Percentiles rank a stretch among this genome's conserved stretches.
phyloP scores from a whole-genome alignment of 208 protist genomes.

The Herpetomonas muscarum region DNA sequence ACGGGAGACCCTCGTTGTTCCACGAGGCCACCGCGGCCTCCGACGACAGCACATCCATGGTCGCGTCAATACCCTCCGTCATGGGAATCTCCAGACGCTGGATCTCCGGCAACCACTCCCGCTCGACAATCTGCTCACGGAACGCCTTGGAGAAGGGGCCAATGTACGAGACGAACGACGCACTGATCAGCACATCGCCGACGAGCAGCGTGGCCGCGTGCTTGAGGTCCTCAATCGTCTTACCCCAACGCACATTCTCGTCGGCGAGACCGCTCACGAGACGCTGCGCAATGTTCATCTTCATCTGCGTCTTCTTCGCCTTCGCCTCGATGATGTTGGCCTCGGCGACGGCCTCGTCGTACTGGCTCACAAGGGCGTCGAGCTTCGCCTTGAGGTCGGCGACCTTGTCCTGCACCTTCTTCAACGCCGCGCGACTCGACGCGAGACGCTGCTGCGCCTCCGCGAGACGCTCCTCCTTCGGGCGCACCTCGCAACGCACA shows the following conservation, averaged over 20 bases:
- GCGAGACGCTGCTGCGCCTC: slow-evolving; percentile 90
- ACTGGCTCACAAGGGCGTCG: slow-evolving; percentile 87
- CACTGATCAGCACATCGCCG: slow-evolving; percentile 96
- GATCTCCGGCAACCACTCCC: slow-evolving; percentile 93
- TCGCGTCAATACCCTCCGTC: slow-evolving; percentile 91
- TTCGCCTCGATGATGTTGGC: slow-evolving; percentile 91
- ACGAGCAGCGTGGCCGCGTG: slow-evolving; percentile 87
- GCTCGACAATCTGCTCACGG: slow-evolving; percentile 89
- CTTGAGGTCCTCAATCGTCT: slow-evolving; percentile 92
- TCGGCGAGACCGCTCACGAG: slow-evolving; percentile 94
- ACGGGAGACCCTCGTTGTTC: slow-evolving; percentile 97
- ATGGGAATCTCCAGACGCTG: slow-evolving; percentile 90
- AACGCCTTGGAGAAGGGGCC: slow-evolving; percentile 97
- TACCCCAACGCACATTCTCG: slow-evolving; percentile 97
- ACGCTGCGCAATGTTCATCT: slow-evolving; percentile 93
- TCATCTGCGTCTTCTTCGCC: slow-evolving; percentile 92
- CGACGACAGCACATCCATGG: slow-evolving; percentile 90
- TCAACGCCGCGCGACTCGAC: slow-evolving; percentile 82
- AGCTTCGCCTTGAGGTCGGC: slow-evolving; percentile 95
- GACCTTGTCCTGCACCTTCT: slow-evolving; percentile 94
- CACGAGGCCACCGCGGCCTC: slow-evolving; percentile 93
- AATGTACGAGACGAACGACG: slow-evolving; percentile 98
- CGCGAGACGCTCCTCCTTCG: slow-evolving; percentile 93
- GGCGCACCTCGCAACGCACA: slow-evolving; percentile 96
- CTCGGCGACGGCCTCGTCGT: slow-evolving; percentile 93